Base-by-base conservation (phyloP, 371 early-diverging fungal genomes). In the Funneliformis caledonium region DNA sequence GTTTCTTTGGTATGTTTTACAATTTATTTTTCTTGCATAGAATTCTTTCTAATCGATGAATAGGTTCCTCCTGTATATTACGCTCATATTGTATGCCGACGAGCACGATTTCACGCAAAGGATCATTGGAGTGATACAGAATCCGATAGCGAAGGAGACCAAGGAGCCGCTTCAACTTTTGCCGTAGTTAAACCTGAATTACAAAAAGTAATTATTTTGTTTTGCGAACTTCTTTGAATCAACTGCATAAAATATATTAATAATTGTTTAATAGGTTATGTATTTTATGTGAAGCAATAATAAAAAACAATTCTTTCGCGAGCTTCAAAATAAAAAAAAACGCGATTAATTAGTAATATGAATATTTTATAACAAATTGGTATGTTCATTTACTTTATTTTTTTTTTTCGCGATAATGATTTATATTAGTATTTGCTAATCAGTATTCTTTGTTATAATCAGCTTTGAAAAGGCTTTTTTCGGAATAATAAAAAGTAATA, bases 71-170 rank as follows among this genome's bases (percentile, higher is more conserved):
- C 96, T 8, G 94, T 93, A 11, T 97, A 96, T 87, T 97, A 96
- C 75, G 97, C 97, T 7, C 94, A 97, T 83, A 83, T 96, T 2
- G 92, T 95, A 2, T 95, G 96, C 1, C 88, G 89, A 9, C 87
- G 96, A 7, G 94, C 95, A 0, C 90, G 96, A 56, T 95, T 94
- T 90, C 97, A 97, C 82, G 87, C 84, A 82, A 83, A 59, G 83
- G 84, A 16, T 83, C n/a, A 74, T 47, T 37, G 75, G 47, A 59
- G 33, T 52, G 75, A 43, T 26, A 78, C 78, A 33, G 22, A 12
- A 26, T 64, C 64, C 5, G 60, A n/a, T 12, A 47, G 59, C 16
- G 60, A 52, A 22, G 75, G 75, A 26, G 56, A 56, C 19, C 11
- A 4, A 19, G 78, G 68, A 14, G 19, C 33, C n/a, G 75, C 75